Evolutionary conservation across 2,329 filamentous ascomycete species (phyloP).

Genomic region (Diplodia sapinea): DNA sequence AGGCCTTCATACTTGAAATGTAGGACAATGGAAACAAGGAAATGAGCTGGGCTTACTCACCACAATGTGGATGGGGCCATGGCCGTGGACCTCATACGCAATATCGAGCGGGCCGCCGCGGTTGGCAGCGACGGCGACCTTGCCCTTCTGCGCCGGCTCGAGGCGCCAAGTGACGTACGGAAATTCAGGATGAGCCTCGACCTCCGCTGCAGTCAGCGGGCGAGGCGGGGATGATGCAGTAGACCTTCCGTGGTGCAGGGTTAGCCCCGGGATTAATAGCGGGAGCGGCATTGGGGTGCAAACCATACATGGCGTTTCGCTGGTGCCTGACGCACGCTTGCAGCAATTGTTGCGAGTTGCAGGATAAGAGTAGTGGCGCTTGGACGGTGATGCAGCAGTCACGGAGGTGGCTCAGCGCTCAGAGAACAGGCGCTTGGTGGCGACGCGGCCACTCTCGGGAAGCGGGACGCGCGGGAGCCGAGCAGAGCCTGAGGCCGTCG

Average conservation of each 20-base stretch:
- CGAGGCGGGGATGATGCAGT: conserved; percentile 31
- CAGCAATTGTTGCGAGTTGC: conserved; percentile 15
- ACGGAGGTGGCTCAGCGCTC: conserved; percentile 26
- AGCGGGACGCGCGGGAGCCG: conserved; percentile 18
- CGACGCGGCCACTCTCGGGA: conserved; percentile 21
- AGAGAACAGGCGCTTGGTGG: conserved; percentile 15
- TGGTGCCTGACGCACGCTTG: conserved; percentile 16
- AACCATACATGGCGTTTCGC: conserved; percentile 24
- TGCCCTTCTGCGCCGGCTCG: conserved; percentile 67
- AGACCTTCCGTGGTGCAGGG: conserved; percentile 11
- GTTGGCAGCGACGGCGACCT: conserved; percentile 67
- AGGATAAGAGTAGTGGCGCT: conserved; percentile 11
- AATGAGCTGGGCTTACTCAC: conserved; percentile 58
- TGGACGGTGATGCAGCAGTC: conserved; percentile 14
- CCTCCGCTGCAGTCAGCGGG: conserved; percentile 61
- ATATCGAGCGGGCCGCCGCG: conserved; percentile 79
- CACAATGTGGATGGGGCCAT: conserved; percentile 72
- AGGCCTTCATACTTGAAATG: conserved; percentile 20
- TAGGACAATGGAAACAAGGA: conserved; percentile 24
- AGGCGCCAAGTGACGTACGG: conserved; percentile 71
- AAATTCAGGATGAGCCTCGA: conserved; percentile 70
- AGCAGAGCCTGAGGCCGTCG: conserved; percentile 11
- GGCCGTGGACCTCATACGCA: conserved; percentile 79
- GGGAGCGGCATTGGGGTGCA: not conserved
- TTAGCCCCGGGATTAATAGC: conserved; percentile 13